Evolutionary conservation across 1,139 yeast species (phyloP), one percentile per base, ranked within the genome.

Genomic region (Hyphopichia pseudoburtonii): DNA sequence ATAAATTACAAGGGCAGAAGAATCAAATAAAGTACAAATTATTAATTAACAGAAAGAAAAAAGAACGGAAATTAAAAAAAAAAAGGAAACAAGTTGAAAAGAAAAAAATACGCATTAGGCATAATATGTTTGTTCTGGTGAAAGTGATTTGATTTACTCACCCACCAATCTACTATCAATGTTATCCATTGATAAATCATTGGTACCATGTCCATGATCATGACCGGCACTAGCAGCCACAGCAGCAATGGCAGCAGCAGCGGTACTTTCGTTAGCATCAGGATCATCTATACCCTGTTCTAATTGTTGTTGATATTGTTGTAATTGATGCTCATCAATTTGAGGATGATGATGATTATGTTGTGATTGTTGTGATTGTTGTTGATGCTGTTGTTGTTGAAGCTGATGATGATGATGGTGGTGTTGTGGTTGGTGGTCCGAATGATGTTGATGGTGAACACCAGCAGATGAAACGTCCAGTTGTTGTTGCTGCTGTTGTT

Each of bases 81-180:
- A 28, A 24, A 6, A 9, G 27, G 14, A 24, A 24, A 10, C 23
- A 21, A 7, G n/a, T n/a, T n/a, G n/a, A n/a, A n/a, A n/a, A n/a
- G n/a, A n/a, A n/a, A n/a, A n/a, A n/a, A n/a, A n/a, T n/a, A n/a
- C n/a, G n/a, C n/a, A n/a, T n/a, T n/a, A n/a, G n/a, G n/a, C n/a
- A n/a, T n/a, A n/a, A n/a, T n/a, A n/a, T n/a, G 27, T 19, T 26
- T 12, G 8, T 7, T 7, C n/a, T n/a, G 12, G 27, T 7, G 23
- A 21, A 21, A 10, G 7, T 21, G 12, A 27, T 7, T 5, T 27
- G 15, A 18, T 29, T 48, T 56, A 69, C 45, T 70, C 76, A 21
- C 76, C 76, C 29, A 71, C 76, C 46, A 71, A 60, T 39, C 77
- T 56, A 47, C 72, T 64, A 46, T 71, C 77, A 42, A 71, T 71